Evolutionary conservation across 148 eudicot species (phyloP).

Genomic region (Silene conica): DNA sequence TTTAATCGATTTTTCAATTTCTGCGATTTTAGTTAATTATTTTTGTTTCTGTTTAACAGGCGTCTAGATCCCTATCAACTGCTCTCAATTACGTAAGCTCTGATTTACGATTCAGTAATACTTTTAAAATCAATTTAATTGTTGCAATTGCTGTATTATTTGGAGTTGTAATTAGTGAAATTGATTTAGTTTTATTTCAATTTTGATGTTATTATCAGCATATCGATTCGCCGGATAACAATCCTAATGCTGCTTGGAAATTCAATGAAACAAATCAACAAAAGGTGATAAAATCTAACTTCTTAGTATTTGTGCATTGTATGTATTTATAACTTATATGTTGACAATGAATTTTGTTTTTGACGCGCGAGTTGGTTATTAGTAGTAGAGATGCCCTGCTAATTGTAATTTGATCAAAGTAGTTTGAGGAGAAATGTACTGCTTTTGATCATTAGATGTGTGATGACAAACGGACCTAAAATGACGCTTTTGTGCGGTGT

Average conservation of each 20-base stretch:
- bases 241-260: constrained; percentile 71
- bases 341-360: neutral
- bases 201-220: constrained; percentile 43
- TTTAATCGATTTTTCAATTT: neutral
- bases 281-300: constrained; percentile 45
- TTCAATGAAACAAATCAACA: constrained; percentile 52
- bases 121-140: neutral
- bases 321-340: neutral
- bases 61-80: constrained; percentile 71
- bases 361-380: neutral
- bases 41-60: constrained; percentile 33
- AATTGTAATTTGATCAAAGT: neutral
- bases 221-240: constrained; percentile 85
- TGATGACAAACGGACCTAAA: neutral
- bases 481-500: neutral
- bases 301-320: too few relatives aligned
- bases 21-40: neutral
- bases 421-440: neutral
- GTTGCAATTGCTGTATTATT: neutral
- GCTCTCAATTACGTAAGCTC: constrained; percentile 88
- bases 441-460: neutral
- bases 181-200: neutral
- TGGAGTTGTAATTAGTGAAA: neutral
- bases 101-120: neutral
- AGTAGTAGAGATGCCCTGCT: neutral